phyloP scores from a whole-genome alignment of 2,329 filamentous ascomycete genomes.

The Apiospora arundinis region DNA sequence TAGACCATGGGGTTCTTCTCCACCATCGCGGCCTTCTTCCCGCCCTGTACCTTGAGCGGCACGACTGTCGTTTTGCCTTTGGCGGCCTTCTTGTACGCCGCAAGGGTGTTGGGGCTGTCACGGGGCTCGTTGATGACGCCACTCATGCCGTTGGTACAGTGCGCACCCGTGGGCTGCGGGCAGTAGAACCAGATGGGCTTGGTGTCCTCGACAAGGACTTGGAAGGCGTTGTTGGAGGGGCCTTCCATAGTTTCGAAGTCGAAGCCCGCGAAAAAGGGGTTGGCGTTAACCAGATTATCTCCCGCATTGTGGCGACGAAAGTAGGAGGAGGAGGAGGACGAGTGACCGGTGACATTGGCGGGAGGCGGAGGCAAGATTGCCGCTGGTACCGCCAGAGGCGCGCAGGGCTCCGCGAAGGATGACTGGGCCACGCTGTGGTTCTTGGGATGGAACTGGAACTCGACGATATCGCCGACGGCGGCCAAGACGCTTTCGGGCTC shows the following conservation, averaged over 20 bases:
- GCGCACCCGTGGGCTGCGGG: constrained; percentile 30
- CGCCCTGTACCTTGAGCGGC: constrained; percentile 43
- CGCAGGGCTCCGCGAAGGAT: constrained; percentile 73
- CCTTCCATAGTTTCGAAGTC: constrained; percentile 19
- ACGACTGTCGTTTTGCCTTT: constrained; percentile 38
- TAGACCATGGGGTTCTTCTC: background rate
- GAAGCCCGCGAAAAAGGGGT: constrained; percentile 26
- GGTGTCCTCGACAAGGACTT: constrained; percentile 23
- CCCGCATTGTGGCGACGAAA: background rate
- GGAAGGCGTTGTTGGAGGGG: constrained; percentile 22
- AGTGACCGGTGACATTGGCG: background rate
- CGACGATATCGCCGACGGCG: constrained; percentile 65
- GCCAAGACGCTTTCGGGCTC: constrained; percentile 70
- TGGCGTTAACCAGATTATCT: too few species aligned
- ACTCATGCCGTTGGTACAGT: constrained; percentile 27
- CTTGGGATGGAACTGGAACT: constrained; percentile 69
- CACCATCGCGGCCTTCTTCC: constrained; percentile 26
- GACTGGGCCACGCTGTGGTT: constrained; percentile 86
- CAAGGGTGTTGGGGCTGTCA: constrained; percentile 45
- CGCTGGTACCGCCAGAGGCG: constrained; percentile 45
- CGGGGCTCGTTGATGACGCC: constrained; percentile 33
- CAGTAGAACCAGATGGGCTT: constrained; percentile 26
- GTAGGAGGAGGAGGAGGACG: background rate
- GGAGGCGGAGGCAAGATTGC: background rate
- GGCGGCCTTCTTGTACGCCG: constrained; percentile 45